Evolutionary conservation across 805 yeast species (phyloP).

Genomic region (Suhomyces sp.): DNA sequence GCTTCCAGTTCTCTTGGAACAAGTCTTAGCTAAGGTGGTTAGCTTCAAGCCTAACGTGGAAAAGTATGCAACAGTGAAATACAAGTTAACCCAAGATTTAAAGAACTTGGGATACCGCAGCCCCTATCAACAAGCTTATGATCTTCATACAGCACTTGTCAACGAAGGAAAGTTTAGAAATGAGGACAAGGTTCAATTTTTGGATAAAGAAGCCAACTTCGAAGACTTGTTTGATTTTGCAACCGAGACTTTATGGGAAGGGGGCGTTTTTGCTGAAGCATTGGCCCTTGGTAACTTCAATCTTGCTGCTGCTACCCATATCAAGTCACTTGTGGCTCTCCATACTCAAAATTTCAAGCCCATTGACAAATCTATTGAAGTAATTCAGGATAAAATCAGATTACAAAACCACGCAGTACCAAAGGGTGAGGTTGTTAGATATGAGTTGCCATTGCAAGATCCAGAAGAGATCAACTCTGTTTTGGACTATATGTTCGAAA

Average conservation of each 20-base stretch:
- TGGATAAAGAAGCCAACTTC: constrained; percentile 42
- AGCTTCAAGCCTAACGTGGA: constrained; percentile 50
- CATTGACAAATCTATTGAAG: constrained; percentile 33
- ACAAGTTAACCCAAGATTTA: constrained; percentile 58
- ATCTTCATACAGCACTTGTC: too few species aligned
- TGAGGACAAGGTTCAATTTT: constrained; percentile 56
- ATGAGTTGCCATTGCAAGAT: constrained; percentile 56
- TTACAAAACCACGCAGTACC: constrained; percentile 44
- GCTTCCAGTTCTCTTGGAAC: constrained; percentile 57
- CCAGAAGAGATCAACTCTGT: constrained; percentile 77
- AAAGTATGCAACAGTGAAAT: constrained; percentile 68
- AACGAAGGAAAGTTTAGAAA: too few species aligned
- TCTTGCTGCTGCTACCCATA: too few species aligned
- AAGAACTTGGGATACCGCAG: constrained; percentile 68
- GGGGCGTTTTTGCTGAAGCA: constrained; percentile 65
- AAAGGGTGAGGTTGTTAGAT: constrained; percentile 40
- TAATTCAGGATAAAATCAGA: constrained; percentile 16
- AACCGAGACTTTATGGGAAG: constrained; percentile 44
- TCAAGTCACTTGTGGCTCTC: too few species aligned
- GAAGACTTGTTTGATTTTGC: constrained; percentile 52
- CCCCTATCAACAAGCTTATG: constrained; percentile 67
- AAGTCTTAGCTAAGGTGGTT: constrained; percentile 55
- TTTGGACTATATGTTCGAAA: constrained; percentile 72
- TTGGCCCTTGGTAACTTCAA: constrained; percentile 74
- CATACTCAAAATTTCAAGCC: constrained; percentile 3